These are phyloP conservation scores for Gossypium lobatum DNA, from an alignment of 441 rosid genomes.

Conservation along the genomic window DNA sequence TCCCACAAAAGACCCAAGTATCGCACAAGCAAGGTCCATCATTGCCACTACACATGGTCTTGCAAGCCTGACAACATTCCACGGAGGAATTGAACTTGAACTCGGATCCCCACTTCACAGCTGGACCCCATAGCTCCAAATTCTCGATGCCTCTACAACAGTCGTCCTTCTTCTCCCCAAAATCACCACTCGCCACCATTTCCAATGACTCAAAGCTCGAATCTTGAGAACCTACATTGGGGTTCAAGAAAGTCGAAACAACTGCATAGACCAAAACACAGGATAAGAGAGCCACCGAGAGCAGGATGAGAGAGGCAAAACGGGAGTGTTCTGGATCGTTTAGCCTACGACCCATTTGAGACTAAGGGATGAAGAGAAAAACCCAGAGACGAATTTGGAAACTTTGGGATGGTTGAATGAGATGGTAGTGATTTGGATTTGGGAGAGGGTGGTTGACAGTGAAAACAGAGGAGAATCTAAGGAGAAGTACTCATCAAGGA, in stretches of 20 bases:
- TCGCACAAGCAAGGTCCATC: constrained; percentile 94
- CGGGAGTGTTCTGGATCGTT: constrained; percentile 53
- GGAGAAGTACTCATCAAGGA: constrained; percentile 24
- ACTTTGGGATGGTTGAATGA: constrained; percentile 9
- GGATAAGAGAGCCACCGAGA: constrained; percentile 47
- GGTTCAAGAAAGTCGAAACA: constrained; percentile 37
- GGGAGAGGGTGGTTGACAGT: constrained; percentile 23
- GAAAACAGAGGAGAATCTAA: constrained; percentile 18
- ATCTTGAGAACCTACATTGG: constrained; percentile 16
- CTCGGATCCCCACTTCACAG: constrained; percentile 94
- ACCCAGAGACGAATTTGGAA: constrained; percentile 17
- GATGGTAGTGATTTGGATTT: constrained; percentile 12
- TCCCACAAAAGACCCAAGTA: constrained; percentile 86
- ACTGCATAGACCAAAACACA: constrained; percentile 57
- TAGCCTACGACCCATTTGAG: constrained; percentile 58
- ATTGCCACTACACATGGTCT: constrained; percentile 74
- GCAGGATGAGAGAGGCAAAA: constrained; percentile 44
- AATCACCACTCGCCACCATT: constrained; percentile 11
- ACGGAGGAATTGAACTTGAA: constrained; percentile 66
- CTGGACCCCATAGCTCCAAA: constrained; percentile 91
- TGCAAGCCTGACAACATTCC: constrained; percentile 82
- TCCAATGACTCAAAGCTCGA: constrained; percentile 17
- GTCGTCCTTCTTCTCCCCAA: constrained; percentile 21
- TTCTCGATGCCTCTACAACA: constrained; percentile 81
- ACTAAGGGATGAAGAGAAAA: constrained; percentile 9